Evolutionary conservation across 495 filamentous ascomycete species (phyloP), one percentile per base, ranked within the genome.

Genomic region (Darksidea phi): DNA sequence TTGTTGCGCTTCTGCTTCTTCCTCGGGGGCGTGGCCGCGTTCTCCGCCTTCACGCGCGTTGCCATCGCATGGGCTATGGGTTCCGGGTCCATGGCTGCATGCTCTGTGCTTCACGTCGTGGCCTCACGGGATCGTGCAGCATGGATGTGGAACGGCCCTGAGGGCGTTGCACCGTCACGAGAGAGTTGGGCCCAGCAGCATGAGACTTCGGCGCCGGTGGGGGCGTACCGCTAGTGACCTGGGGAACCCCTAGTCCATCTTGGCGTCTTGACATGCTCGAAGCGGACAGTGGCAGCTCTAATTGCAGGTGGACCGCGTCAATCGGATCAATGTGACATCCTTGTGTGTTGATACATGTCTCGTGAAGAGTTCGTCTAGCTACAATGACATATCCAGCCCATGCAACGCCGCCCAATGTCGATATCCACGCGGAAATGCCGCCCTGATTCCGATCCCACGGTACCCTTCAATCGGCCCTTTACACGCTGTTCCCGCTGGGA

Each of bases 1-100:
- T 90, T 90, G 73, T 90, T 90, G 23, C 86, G 77, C 70, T 86
- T 88, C 71, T 88, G 86, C 71, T 84, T 87, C 72, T 86, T 86
- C 72, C 46, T 45, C 3, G 61, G 57, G 32, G 65, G 61, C 45
- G 26, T 18, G 6, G 36, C 25, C 37, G 49, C 25, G 26, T 38
- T 4, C 8, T 1, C 49, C 13, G 23, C 49, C 10, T 21, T 52
- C 46, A 48, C 20, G 46, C 11, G 46, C 46, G 46, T 23, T 6
- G 46, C 18, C 18, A 17, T n/a, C 13, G 41, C 15, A 45, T 45
- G 41, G 41, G 32, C 20, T 17, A n/a, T 52, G 13, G 28, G 13
- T 6, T 55, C 52, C 34, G 21, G 28, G 34, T 42, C 52, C 52
- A 55, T 55, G 36, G 52, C 52, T 24, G 25, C 49, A 37, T 53